These are phyloP conservation scores for Clonostachys byssicola DNA, from an alignment of 2,329 filamentous ascomycete genomes.

Conservation along the genomic window DNA sequence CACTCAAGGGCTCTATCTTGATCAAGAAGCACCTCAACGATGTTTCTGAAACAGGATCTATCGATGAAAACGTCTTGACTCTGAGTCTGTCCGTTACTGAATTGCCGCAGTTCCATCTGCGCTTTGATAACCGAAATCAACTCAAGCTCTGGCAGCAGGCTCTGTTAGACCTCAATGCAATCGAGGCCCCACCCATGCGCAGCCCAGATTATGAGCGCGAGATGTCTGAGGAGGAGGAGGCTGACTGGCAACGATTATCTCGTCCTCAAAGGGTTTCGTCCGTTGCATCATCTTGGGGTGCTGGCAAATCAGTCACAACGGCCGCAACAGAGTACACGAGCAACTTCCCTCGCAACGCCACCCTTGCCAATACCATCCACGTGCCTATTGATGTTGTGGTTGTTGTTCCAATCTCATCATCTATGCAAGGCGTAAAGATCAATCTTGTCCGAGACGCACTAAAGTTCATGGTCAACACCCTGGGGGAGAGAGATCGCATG, in stretches of 20 bases:
- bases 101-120: constrained; percentile 88
- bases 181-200: constrained; percentile 59
- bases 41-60: constrained; percentile 65
- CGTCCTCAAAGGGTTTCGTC: constrained; percentile 73
- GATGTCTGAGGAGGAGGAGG: constrained; percentile 81
- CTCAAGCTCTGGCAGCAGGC: constrained; percentile 89
- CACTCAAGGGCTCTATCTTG: constrained; percentile 92
- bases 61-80: constrained; percentile 81
- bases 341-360: constrained; percentile 47
- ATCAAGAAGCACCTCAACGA: constrained; percentile 98
- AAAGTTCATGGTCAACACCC: constrained; percentile 83
- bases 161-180: constrained; percentile 74
- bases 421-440: constrained; percentile 99
- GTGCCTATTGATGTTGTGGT: constrained; percentile 94
- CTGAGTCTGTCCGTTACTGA: constrained; percentile 88
- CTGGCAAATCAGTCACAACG: constrained; percentile 76
- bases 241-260: constrained; percentile 63
- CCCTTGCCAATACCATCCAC: constrained; percentile 57
- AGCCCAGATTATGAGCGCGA: constrained; percentile 79
- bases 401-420: constrained; percentile 94
- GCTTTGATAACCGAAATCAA: constrained; percentile 79
- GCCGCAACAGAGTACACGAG: constrained; percentile 90
- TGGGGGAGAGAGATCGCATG: constrained; percentile 94
- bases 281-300: constrained; percentile 76
- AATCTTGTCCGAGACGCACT: constrained; percentile 88